Evolutionary conservation across 106 monocot genomes (phyloP), one percentile per base, ranked within the genome.

Genomic region (Hemerocallis citrina): DNA sequence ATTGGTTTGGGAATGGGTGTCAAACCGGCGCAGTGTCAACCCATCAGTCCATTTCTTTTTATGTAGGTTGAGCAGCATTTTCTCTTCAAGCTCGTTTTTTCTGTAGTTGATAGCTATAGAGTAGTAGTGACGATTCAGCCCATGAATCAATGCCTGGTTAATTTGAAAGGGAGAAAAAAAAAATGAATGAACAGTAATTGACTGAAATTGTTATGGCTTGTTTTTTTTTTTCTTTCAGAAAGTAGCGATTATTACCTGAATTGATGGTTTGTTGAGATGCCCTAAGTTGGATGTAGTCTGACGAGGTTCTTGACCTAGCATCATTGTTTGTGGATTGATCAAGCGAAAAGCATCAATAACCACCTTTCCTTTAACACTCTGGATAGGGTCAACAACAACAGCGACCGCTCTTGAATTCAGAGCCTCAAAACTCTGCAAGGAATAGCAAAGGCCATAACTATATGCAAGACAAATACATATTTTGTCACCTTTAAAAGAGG

Each of bases 281-380:
- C 96, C 96, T 34, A 91, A 68, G 41, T 96, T 96, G 20, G 96
- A 96, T 13, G 96, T 91, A 34, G 91, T n/a, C n/a, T n/a, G 96
- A 11, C 91, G 77, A 61, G 96, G 96, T 45, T 95, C 94, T 72
- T 95, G 94, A 38, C 94, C 94, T 2, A 95, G 86, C 94, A 95
- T 89, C 94, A 95, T 95, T 2, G 94, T 95, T 39, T 95, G 94
- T 47, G 91, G 90, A 42, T 91, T 96, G 63, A 96, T 90, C 68
- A 96, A 61, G 17, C 96, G 86, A 64, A 96, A 96, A n/a, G 96
- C 96, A 75, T 96, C 96, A 58, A 96, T 96, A 40, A 96, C 96
- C 39, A 96, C 96, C 59, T 96, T 96, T 44, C 96, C 96, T 62
- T 96, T 96, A 7, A 96, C 96, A 45, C 96, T 96, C n/a, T n/a